Base-by-base conservation (phyloP, 306 rosid species). In the Ochetophila trinervis region DNA sequence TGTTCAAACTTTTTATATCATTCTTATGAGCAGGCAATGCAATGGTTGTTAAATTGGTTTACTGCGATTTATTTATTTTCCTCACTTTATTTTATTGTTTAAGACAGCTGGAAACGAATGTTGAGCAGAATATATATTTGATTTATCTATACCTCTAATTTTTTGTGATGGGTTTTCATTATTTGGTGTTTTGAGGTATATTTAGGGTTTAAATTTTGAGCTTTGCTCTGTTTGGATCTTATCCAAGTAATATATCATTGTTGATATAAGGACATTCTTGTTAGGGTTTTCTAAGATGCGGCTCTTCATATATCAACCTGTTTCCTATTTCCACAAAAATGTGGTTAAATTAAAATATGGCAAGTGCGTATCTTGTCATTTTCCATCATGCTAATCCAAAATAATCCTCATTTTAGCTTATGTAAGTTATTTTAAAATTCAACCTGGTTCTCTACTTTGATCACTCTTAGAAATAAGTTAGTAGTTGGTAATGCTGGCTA, bases 121-220 rank as follows among this genome's bases (percentile, higher is more conserved):
- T 27, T 27, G 32, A 4, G 32, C 32, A 27, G 32, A 27, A 27
- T 27, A 27, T 27, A 27, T 27, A 27, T 27, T 27, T 27, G 3
- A 56, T 70, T 75, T 24, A 18, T 45, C 64, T 56, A 20, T 53
- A 47, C 34, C 40, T 5, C 50, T 19, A 18, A 8, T 53, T 60
- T 63, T 64, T 30, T 70, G 47, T 52, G 49, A 27, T 42, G 73
- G 77, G 63, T 70, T 40, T 73, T 76, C 48, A 49, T 62, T 34
- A 56, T 57, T 68, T 68, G 50, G 65, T 47, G 17, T 24, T 59
- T 16, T 50, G 68, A 21, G 45, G 53, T 68, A 15, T 56, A 65
- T 55, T 74, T 81, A 86, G 83, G 91, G 88, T 81, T 80, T 76
- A 57, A 71, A 63, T 78, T 57, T 81, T 61, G 71, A 71, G 74